Conservation (phyloP, 345 rosid genomes). For the Alliaria petiolata region DNA sequence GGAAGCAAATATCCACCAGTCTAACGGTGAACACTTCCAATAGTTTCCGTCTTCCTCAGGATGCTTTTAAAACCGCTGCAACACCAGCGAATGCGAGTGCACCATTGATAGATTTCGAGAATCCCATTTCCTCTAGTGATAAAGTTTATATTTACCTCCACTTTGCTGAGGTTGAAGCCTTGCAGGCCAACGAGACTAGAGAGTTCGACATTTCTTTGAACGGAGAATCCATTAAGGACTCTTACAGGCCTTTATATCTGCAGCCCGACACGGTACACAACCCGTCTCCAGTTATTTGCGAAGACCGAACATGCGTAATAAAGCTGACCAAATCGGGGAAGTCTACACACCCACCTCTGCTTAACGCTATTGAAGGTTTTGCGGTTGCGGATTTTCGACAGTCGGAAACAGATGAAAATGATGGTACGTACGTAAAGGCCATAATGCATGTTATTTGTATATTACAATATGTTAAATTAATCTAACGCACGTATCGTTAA, state of each 20-base stretch:
- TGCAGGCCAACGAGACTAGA: conserved; percentile 20
- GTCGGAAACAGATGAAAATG: conserved; percentile 8
- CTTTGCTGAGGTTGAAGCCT: conserved; percentile 27
- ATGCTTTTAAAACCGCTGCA: conserved; percentile 33
- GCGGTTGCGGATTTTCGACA: neutral
- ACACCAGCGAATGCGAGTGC: conserved; percentile 23
- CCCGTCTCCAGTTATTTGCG: neutral
- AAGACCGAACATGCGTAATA: neutral
- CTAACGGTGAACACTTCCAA: neutral
- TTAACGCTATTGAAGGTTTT: conserved; percentile 29
- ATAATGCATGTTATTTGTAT: neutral
- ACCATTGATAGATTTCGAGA: conserved; percentile 7
- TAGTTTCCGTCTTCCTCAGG: conserved; percentile 10
- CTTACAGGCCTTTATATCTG: conserved; percentile 14
- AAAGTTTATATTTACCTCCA: conserved; percentile 35
- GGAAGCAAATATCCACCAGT: conserved; percentile 16
- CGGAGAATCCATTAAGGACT: neutral
- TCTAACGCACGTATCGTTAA: neutral
- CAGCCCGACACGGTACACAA: neutral
- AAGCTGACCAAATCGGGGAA: neutral
- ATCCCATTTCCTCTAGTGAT: neutral
- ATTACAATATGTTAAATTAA: neutral
- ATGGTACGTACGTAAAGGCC: neutral
- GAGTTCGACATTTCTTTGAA: conserved; percentile 23
- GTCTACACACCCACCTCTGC: conserved; percentile 32